These are phyloP conservation scores for Immersiporthe knoxdaviesiana DNA, from an alignment of 2,329 filamentous ascomycete species.

Conservation along the genomic window DNA sequence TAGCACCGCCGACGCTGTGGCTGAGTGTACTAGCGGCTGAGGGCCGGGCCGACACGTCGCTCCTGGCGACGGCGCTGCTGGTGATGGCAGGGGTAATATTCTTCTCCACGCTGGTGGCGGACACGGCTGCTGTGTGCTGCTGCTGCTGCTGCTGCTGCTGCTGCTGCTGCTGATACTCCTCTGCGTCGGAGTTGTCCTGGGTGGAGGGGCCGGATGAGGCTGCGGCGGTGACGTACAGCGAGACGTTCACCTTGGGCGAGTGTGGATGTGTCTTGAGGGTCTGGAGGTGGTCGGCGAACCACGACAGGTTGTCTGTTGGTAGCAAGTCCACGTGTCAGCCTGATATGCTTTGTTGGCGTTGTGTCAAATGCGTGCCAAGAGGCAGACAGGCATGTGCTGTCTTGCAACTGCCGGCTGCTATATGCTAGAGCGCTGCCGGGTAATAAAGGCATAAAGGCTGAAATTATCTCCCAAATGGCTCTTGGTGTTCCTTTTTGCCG, in stretches of 20 bases:
- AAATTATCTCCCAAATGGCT: background rate
- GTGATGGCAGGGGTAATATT: background rate
- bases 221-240: slow-evolving; percentile 43
- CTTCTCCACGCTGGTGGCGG: slow-evolving; percentile 31
- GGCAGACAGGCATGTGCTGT: background rate
- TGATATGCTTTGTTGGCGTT: background rate
- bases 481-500: background rate
- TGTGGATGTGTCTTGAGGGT: slow-evolving; percentile 44
- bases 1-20: background rate
- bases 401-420: background rate
- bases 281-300: slow-evolving; percentile 46
- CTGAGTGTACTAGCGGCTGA: background rate
- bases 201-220: slow-evolving; percentile 22
- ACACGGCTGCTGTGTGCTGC: slow-evolving; percentile 16
- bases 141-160: slow-evolving; percentile 15
- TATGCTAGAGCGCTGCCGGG: background rate
- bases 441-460: background rate
- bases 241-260: slow-evolving; percentile 43
- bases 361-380: background rate
- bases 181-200: slow-evolving; percentile 8
- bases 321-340: background rate
- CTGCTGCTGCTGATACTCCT: slow-evolving; percentile 16
- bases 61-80: background rate
- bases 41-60: background rate
- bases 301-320: slow-evolving; percentile 39